Evolutionary conservation across 2,329 filamentous ascomycete genomes (phyloP).

Genomic region (Fusarium liriodendri): DNA sequence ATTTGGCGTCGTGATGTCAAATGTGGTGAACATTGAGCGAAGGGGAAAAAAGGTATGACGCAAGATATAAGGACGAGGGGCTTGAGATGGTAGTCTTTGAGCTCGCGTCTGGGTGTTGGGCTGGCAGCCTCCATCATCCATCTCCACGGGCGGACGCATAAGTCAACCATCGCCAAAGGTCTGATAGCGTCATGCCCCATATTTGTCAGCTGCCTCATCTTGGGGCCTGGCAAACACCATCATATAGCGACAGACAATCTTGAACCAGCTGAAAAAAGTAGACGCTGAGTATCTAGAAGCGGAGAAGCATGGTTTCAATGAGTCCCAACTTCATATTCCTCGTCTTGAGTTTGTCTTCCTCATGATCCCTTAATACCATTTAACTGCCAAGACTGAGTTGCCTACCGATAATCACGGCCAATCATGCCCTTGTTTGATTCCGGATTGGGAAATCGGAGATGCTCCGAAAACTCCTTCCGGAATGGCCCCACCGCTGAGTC

Average conservation of each 20-base stretch:
- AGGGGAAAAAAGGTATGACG: background rate
- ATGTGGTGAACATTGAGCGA: slow-evolving; percentile 40
- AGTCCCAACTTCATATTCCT: background rate
- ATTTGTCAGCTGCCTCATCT: background rate
- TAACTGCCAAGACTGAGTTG: background rate
- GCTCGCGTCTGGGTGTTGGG: no score
- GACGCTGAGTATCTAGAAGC: background rate
- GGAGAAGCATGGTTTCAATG: rapidly evolving
- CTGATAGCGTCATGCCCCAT: background rate
- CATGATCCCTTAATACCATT: background rate
- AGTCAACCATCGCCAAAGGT: no score
- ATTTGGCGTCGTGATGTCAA: slow-evolving; percentile 31
- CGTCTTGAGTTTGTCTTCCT: background rate
- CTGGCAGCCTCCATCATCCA: no score
- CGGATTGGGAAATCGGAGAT: slow-evolving; percentile 36
- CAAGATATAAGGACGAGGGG: background rate
- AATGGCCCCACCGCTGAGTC: background rate
- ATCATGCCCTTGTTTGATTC: slow-evolving; percentile 18
- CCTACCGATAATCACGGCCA: slow-evolving; percentile 11
- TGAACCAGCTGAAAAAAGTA: background rate
- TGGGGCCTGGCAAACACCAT: background rate
- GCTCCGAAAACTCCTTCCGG: slow-evolving; percentile 41
- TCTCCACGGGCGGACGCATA: no score
- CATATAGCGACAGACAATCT: background rate
- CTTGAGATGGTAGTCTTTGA: background rate